Conservation (phyloP, 2,329 filamentous ascomycete species). For the Colletotrichum karsti region DNA sequence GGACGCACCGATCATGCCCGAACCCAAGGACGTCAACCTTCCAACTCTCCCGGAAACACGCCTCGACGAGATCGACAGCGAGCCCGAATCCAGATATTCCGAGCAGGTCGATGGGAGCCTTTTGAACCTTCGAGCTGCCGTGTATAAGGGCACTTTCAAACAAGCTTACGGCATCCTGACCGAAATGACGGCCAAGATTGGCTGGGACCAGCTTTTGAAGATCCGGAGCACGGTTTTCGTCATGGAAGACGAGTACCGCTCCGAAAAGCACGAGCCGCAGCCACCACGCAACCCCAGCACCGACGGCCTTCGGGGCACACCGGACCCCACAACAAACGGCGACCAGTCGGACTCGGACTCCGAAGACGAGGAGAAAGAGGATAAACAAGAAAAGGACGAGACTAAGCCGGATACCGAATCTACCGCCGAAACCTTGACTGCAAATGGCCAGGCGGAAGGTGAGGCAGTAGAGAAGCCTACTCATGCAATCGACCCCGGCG, state of each 20-base stretch:
- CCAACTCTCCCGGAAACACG: slow-evolving; percentile 89
- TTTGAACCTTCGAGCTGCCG: slow-evolving; percentile 84
- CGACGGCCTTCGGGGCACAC: slow-evolving; percentile 77
- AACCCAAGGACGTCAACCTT: slow-evolving; percentile 86
- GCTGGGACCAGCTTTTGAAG: slow-evolving; percentile 95
- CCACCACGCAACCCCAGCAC: slow-evolving; percentile 80
- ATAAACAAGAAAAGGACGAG: slow-evolving; percentile 45
- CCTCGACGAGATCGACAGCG: slow-evolving; percentile 95
- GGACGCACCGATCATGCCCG: slow-evolving; percentile 92
- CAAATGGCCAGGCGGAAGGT: slow-evolving; percentile 41
- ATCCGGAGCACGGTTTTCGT: slow-evolving; percentile 98
- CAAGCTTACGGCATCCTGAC: slow-evolving; percentile 94
- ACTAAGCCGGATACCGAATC: slow-evolving; percentile 40
- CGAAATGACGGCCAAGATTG: slow-evolving; percentile 95
- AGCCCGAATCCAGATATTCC: slow-evolving; percentile 79
- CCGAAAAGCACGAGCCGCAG: slow-evolving; percentile 76
- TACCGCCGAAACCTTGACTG: slow-evolving; percentile 35
- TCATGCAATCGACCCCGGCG: slow-evolving; percentile 79
- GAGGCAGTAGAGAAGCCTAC: slow-evolving; percentile 78
- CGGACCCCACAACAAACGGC: slow-evolving; percentile 64
- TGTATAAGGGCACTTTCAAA: slow-evolving; percentile 94
- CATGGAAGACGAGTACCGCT: slow-evolving; percentile 98
- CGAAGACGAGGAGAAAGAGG: slow-evolving; percentile 41
- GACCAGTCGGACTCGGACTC: slow-evolving; percentile 38
- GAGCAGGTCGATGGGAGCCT: slow-evolving; percentile 90